Evolutionary conservation across 2,329 filamentous ascomycete species (phyloP).

Genomic region (Pezicula neosporulosa): DNA sequence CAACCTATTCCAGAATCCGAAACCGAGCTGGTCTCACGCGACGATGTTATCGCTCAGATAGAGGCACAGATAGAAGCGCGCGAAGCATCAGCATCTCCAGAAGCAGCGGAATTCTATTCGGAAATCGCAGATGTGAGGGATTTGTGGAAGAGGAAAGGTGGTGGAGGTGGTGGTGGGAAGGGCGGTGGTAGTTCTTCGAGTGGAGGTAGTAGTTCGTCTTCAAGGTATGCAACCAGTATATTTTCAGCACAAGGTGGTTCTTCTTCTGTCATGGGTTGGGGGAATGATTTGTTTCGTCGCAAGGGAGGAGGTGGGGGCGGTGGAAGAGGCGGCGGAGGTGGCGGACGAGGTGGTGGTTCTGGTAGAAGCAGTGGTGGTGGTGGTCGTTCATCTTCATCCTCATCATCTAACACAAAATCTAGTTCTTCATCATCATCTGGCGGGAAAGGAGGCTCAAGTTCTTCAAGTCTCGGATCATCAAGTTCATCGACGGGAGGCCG

Average conservation of each 20-base stretch:
- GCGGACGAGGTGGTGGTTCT: slow-evolving; percentile 32
- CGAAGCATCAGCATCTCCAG: too few species aligned
- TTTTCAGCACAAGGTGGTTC: slow-evolving; percentile 3
- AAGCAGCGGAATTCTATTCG: too few species aligned
- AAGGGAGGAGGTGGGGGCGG: slow-evolving; percentile 28
- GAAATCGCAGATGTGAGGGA: slow-evolving; percentile 23
- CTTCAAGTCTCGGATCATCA: slow-evolving; percentile 26
- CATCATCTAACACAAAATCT: slow-evolving; percentile 3
- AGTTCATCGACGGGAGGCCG: slow-evolving; percentile 39
- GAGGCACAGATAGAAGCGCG: too few species aligned
- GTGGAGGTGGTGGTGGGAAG: slow-evolving; percentile 50
- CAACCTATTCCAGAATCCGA: too few species aligned
- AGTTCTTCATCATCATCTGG: slow-evolving; percentile 8
- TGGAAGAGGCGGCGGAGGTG: slow-evolving; percentile 31
- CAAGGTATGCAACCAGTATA: too few species aligned
- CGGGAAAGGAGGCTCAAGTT: slow-evolving; percentile 23
- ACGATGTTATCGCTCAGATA: too few species aligned
- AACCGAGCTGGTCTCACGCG: too few species aligned
- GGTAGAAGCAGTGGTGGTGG: slow-evolving; percentile 9
- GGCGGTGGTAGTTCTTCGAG: slow-evolving; percentile 26
- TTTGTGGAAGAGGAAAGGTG: slow-evolving; percentile 58
- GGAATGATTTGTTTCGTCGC: slow-evolving; percentile 8
- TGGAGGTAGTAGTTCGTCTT: not conserved
- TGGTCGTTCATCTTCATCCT: slow-evolving; percentile 6
- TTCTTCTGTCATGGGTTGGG: too few species aligned